phyloP scores from a whole-genome alignment of 495 filamentous ascomycete species.

The Durotheca rogersii region DNA sequence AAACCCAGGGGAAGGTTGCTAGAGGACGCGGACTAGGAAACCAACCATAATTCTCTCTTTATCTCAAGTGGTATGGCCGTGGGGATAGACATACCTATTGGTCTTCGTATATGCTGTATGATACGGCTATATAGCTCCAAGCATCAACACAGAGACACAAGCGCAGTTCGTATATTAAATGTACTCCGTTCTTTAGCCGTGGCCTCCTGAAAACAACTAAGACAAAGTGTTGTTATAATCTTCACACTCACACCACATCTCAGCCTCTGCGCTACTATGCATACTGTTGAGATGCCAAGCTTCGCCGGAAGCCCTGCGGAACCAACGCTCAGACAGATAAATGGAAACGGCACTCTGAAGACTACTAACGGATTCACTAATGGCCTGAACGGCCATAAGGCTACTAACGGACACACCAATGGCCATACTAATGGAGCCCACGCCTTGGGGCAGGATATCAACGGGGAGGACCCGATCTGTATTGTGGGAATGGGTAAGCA shows the following conservation, averaged over 20 bases:
- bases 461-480: neutral
- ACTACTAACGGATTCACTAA: neutral
- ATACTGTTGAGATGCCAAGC: neutral
- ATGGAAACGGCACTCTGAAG: neutral
- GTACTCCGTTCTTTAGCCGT: neutral
- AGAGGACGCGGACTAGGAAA: neutral
- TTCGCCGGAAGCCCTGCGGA: neutral
- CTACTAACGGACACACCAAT: neutral
- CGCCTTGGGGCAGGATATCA: neutral
- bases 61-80: neutral
- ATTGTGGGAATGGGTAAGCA: conserved; percentile 15
- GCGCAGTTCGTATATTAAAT: no score
- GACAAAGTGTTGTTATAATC: neutral
- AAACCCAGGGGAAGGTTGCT: neutral
- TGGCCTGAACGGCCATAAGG: neutral
- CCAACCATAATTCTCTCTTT: neutral
- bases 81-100: neutral
- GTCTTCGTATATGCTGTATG: no score
- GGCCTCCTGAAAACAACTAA: neutral
- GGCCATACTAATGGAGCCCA: neutral
- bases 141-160: no score
- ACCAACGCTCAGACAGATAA: neutral
- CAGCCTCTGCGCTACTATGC: neutral
- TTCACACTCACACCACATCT: neutral
- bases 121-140: neutral